These are phyloP conservation scores for Stachybotrys chartarum DNA, from an alignment of 2,329 filamentous ascomycete species.

Conservation along the genomic window DNA sequence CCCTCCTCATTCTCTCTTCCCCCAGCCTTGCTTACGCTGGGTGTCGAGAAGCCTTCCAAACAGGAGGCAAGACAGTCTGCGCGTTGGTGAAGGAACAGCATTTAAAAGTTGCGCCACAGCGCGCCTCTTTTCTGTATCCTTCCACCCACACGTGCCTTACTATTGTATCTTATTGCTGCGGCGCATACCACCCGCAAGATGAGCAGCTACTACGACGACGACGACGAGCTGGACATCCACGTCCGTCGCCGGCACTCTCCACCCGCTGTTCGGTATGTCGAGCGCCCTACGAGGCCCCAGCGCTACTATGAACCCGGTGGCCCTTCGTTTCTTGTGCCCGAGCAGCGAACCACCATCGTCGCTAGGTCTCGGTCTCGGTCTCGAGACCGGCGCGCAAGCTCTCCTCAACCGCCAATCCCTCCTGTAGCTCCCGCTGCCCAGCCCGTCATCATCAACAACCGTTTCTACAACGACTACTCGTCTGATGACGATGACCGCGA, in stretches of 20 bases:
- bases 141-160: background rate
- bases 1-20: too few relatives aligned
- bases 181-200: conserved; percentile 10
- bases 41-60: too few relatives aligned
- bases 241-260: conserved; percentile 35
- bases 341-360: conserved; percentile 37
- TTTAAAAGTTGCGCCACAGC: background rate
- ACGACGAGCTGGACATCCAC: conserved; percentile 49
- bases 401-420: conserved; percentile 22
- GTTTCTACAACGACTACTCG: conserved; percentile 41
- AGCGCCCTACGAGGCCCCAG: conserved; percentile 28
- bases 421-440: conserved; percentile 18
- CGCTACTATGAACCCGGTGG: conserved; percentile 32
- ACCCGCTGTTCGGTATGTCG: conserved; percentile 39
- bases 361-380: conserved; percentile 37
- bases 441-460: conserved; percentile 53
- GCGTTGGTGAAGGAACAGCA: too few relatives aligned
- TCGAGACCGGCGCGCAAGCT: conserved; percentile 37
- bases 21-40: too few relatives aligned
- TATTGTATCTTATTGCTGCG: background rate
- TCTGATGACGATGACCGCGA: conserved; percentile 28
- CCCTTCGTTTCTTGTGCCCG: conserved; percentile 35
- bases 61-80: too few relatives aligned
- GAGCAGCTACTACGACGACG: conserved; percentile 39
- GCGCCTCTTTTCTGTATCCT: background rate